Evolutionary conservation across 345 rosid species (phyloP).

Genomic region (Lepidium sativum): DNA sequence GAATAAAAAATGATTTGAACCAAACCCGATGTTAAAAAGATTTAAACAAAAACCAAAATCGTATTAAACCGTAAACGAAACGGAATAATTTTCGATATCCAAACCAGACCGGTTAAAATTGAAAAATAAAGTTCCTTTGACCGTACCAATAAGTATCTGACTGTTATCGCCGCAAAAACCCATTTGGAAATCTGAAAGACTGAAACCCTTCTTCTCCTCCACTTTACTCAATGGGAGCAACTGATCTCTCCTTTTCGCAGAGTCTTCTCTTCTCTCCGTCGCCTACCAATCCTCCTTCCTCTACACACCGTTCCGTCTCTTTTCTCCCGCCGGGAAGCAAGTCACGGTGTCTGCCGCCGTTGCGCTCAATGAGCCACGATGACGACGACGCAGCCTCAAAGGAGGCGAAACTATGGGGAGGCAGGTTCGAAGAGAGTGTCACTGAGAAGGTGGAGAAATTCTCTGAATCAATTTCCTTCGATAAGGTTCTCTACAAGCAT

Average conservation of each 20-base stretch:
- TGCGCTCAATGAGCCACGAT: constrained; percentile 35
- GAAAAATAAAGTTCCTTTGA: not conserved
- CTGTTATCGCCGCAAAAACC: constrained; percentile 11
- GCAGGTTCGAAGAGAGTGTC: constrained; percentile 88
- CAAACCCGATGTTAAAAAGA: no score
- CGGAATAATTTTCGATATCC: not conserved
- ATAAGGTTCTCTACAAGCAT: constrained; percentile 76
- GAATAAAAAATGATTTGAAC: not conserved
- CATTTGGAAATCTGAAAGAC: not conserved
- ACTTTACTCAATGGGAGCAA: constrained; percentile 28
- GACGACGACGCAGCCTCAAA: constrained; percentile 32
- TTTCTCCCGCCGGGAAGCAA: constrained; percentile 14
- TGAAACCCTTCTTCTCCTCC: not conserved
- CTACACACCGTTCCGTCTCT: constrained; percentile 7
- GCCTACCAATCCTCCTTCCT: not conserved
- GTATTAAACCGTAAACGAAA: not conserved
- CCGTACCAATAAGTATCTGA: not conserved
- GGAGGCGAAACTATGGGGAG: constrained; percentile 94
- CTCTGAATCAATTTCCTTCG: constrained; percentile 86
- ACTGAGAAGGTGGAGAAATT: constrained; percentile 81
- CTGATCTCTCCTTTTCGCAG: constrained; percentile 23
- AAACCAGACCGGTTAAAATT: constrained; percentile 11
- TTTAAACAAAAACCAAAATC: no score
- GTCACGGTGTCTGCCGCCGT: constrained; percentile 22
- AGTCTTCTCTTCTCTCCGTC: constrained; percentile 17